phyloP scores from a whole-genome alignment of 192 early-diverging fungal species.

The Backusella liffmaniae region DNA sequence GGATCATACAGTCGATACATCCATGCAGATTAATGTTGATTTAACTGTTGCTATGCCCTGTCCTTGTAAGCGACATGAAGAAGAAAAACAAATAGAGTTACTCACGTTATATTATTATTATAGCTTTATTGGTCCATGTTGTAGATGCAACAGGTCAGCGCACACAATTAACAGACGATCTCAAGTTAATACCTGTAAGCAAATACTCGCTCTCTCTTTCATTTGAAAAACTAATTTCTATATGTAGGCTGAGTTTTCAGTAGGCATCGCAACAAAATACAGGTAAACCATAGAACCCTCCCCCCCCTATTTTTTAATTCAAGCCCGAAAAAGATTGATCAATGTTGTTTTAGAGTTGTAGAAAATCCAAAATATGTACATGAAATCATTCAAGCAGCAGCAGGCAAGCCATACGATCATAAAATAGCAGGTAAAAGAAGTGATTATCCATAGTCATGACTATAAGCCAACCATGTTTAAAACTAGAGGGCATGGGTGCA shows the following conservation, averaged over 20 bases:
- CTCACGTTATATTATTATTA: neutral
- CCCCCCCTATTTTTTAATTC: too few species aligned
- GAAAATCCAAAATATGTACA: slow-evolving; percentile 35
- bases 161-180: slow-evolving; percentile 50
- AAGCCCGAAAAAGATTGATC: neutral
- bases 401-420: slow-evolving; percentile 26
- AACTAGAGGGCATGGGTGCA: slow-evolving; percentile 46
- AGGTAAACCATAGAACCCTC: slow-evolving; percentile 12
- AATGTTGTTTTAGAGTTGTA: neutral
- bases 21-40: slow-evolving; percentile 84
- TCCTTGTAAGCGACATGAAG: slow-evolving; percentile 33
- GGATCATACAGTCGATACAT: slow-evolving; percentile 60
- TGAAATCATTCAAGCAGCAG: slow-evolving; percentile 36
- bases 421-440: slow-evolving; percentile 18
- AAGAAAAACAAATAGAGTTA: neutral
- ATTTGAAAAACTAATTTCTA: neutral
- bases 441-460: too few species aligned
- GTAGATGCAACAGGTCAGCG: slow-evolving; percentile 63
- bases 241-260: slow-evolving; percentile 27
- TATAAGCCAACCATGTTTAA: neutral
- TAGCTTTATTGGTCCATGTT: slow-evolving; percentile 53
- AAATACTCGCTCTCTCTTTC: neutral
- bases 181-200: slow-evolving; percentile 54
- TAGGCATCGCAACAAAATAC: slow-evolving; percentile 24
- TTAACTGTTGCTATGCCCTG: slow-evolving; percentile 89